Base-by-base conservation (phyloP, 331 rosid species). In the Arachis monticola region DNA sequence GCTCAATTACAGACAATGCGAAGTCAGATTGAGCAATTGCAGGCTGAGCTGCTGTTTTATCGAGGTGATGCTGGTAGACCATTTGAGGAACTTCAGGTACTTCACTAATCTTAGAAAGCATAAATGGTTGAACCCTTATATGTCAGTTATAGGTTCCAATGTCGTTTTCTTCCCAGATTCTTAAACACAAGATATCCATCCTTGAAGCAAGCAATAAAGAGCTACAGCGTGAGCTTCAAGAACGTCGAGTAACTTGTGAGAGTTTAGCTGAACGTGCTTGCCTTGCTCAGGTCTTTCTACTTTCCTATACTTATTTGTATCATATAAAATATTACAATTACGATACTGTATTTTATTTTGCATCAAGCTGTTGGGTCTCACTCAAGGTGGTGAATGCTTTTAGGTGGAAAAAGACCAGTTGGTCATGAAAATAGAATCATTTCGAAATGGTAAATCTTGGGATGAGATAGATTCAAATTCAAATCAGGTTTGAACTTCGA, bases 391-490 rank as follows among this genome's bases (percentile, higher is more conserved):
- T 60, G 63, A 72, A 59, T 56, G 67, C 63, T 74, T 81, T 64
- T 53, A 95, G 99, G 97, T 95, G 77, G 99, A 95, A 80, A 95
- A 89, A 68, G 99, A 86, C 74, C 88, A 87, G 60, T 77, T 90
- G 73, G 65, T 84, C 68, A 76, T 92, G 92, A 84, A 83, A 86
- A 88, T 95, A 48, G 97, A 95, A 83, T 82, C 87, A 9, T 85
- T 77, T 64, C 83, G 97, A 67, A 90, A 88, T 58, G 99, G 99
- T 42, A 92, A 87, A 87, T 78, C 99, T 44, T 95, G 93, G 96
- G 97, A 95, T 72, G 97, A 90, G 86, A 84, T 95, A 11, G 93
- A 92, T 66, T 92, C 88, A 62, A 79, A 65, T 73, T 79, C 81
- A 57, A 83, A 84, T 53, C 88, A 95, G 97, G 97, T 95, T 31